Base-by-base conservation (phyloP, 371 early-diverging fungal species). In the Scutellospora calospora region DNA sequence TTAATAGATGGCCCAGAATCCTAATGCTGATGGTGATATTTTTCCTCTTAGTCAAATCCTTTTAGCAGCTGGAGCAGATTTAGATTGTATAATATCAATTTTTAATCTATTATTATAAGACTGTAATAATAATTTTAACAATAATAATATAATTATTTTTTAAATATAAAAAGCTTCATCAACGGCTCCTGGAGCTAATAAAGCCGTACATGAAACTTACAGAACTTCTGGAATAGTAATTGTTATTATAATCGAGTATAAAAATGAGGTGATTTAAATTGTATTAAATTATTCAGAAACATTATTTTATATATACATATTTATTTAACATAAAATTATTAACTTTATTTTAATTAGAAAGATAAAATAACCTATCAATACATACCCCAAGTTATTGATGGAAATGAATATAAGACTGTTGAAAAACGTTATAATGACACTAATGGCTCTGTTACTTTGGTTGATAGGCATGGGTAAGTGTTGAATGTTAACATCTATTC, bases 371-470 rank as follows among this genome's bases (percentile, higher is more conserved):
- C 74, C 33, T 89, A 89, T 68, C 81, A 81, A 66, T 89, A 89
- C 60, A 80, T 83, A 3, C 86, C 88, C 9, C 84, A 84, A 55
- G 81, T 84, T 0, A 87, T 87, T 31, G 77, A 83, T 1, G 86
- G 87, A 65, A 85, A 87, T 27, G 91, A 91, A 65, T 87, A 85
- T 83, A 91, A 90, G 68, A 83, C 85, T 20, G 76, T 83, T 18
- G 86, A 90, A 80, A 85, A 82, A 14, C 82, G 86, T 16, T 80
- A 81, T 22, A 84, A 88, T 31, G 14, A 2, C 16, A 74, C 82
- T 16, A 83, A 84, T 79, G 87, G 87, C 0, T 83, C 84, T 5
- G 63, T 87, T 31, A 86, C 87, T 8, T 86, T 89, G 45, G 76
- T 85, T 49, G 86, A 86, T 71, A 81, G 89, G 25, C 90, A 90